Evolutionary conservation across 805 yeast species (phyloP), one percentile per base, ranked within the genome.

Genomic region (Candida awuae): DNA sequence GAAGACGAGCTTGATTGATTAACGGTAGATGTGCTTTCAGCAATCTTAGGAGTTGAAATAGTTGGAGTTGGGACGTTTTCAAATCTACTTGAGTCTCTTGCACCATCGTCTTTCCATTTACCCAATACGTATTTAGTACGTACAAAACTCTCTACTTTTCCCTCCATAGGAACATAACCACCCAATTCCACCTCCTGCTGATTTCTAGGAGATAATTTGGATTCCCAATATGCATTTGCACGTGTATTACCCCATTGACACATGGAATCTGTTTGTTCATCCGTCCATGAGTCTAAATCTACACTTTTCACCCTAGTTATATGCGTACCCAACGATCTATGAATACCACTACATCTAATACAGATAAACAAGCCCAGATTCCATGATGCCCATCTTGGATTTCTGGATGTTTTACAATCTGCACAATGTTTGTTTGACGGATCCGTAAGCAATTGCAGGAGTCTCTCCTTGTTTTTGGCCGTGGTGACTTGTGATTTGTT

Each of bases 331-430:
- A 90, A 77, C 37, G 90, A 76, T 55, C 97, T 71, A 58, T 90
- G 98, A 46, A 90, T 83, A 2, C 98, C 98, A 1, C 97, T 88
- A 61, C 98, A 90, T 52, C 92, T 71, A 47, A 90, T 90, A 61
- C 98, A 90, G 30, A 90, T 73, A 54, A 92, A 88, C 41, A 92
- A 77, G 18, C 98, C 98, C 38, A 90, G 61, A 51, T 82, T 87
- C 96, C 97, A 90, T 15, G 94, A 80, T 9, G 97, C 96, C 98
- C 98, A 90, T 39, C 97, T 72, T 17, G 98, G 98, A 60, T 90
- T 94, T 26, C 81, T 72, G 12, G 90, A 73, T 0, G 78, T 71
- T 59, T 92, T 90, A 63, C 98, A 90, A 61, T 90, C 98, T 2
- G 88, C 95, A 60, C 98, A 90, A 32, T 65, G 43, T 53, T 74